phyloP scores from a whole-genome alignment of 2,329 filamentous ascomycete species.

The Penicillium sp. region DNA sequence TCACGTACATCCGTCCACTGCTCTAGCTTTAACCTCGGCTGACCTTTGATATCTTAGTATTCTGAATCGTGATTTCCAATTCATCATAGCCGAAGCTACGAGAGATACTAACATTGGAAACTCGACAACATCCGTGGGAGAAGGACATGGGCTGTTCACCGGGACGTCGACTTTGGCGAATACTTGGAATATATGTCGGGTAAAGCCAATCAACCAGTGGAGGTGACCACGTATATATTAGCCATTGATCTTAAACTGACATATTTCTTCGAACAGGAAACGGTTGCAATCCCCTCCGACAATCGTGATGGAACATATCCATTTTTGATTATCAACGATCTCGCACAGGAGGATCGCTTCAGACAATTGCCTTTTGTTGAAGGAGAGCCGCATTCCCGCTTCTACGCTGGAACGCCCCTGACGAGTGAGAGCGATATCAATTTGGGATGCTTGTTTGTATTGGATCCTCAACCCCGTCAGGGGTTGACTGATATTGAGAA shows the following conservation, averaged over 20 bases:
- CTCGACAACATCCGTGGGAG: neutral
- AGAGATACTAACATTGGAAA: neutral
- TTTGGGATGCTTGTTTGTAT: conserved; percentile 28
- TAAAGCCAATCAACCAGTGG: neutral
- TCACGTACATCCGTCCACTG: neutral
- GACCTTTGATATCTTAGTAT: conserved; percentile 3
- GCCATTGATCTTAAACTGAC: neutral
- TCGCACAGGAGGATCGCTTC: conserved; percentile 34
- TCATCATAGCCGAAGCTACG: conserved; percentile 16
- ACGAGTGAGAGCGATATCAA: conserved; percentile 49
- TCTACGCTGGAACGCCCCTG: conserved; percentile 55
- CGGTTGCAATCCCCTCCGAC: neutral
- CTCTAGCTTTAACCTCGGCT: neutral
- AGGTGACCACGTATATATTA: too few relatives aligned
- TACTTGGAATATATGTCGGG: conserved; percentile 13
- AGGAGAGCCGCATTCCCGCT: conserved; percentile 42
- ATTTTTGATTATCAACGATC: conserved; percentile 31
- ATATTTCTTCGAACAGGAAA: neutral
- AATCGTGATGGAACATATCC: neutral
- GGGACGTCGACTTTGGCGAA: neutral
- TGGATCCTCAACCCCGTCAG: conserved; percentile 7
- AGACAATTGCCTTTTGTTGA: conserved; percentile 31
- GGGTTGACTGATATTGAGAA: conserved; percentile 5
- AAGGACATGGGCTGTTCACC: neutral
- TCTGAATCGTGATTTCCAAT: conserved; percentile 14